These are phyloP conservation scores for Berkeleyomyces basicola DNA, from an alignment of 2,329 filamentous ascomycete genomes.

Conservation along the genomic window DNA sequence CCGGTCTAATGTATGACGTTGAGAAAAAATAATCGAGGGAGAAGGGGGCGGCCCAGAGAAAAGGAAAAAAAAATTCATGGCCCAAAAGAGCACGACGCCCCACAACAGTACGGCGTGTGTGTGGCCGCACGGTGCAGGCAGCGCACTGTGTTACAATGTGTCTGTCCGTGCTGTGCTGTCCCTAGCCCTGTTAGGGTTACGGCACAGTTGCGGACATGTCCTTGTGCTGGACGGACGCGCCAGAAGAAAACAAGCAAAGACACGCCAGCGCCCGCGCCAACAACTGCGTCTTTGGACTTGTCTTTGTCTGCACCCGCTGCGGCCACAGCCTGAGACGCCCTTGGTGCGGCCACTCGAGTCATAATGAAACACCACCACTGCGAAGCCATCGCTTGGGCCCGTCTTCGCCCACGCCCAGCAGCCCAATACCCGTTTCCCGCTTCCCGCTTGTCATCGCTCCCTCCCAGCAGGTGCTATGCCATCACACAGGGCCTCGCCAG, in stretches of 20 bases:
- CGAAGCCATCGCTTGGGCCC: too few relatives aligned
- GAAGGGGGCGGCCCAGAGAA: slow-evolving; percentile 11
- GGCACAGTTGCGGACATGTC: too few relatives aligned
- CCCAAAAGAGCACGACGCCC: slow-evolving; percentile 6
- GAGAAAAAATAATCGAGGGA: slow-evolving; percentile 14
- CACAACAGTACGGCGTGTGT: not conserved
- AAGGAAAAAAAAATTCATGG: slow-evolving; percentile 13
- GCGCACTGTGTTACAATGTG: not conserved
- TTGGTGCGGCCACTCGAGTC: not conserved
- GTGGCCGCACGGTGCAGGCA: not conserved
- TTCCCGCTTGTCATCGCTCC: too few relatives aligned
- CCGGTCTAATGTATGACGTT: slow-evolving; percentile 14
- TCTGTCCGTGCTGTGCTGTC: not conserved
- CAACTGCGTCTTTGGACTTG: not conserved
- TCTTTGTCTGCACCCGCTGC: not conserved
- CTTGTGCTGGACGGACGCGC: not conserved
- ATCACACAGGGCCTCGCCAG: too few relatives aligned
- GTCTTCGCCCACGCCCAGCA: too few relatives aligned
- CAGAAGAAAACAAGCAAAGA: too few relatives aligned
- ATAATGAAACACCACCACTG: not conserved
- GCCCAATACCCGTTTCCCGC: too few relatives aligned
- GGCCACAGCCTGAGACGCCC: not conserved
- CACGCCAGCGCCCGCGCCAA: too few relatives aligned
- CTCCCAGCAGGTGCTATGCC: too few relatives aligned
- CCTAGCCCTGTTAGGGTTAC: not conserved